phyloP scores from a whole-genome alignment of 2,329 filamentous ascomycete species.

The Shiraia sp. region DNA sequence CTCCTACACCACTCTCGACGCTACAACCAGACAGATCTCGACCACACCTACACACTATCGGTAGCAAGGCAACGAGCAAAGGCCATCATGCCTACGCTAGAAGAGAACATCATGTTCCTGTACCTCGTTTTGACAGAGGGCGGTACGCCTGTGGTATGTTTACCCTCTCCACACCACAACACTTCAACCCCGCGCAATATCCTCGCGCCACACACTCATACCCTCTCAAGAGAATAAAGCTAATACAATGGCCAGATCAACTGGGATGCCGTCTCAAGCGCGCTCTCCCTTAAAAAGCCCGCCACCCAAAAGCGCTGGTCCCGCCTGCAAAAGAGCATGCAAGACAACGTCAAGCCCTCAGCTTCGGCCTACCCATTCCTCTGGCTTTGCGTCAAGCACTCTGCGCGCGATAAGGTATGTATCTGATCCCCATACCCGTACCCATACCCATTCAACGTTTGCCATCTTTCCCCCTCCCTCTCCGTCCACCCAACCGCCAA shows the following conservation, averaged over 20 bases:
- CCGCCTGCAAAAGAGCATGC: conserved; percentile 34
- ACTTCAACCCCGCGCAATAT: too few species aligned
- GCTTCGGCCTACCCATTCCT: conserved; percentile 25
- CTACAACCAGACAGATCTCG: not conserved
- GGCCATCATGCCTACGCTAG: conserved; percentile 30
- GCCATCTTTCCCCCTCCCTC: too few species aligned
- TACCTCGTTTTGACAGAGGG: conserved; percentile 34
- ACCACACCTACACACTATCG: not conserved
- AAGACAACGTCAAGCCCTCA: conserved; percentile 18
- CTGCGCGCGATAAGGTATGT: conserved; percentile 24
- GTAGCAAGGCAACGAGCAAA: conserved; percentile 1
- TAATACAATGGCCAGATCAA: too few species aligned
- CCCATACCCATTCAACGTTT: too few species aligned
- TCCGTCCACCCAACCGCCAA: too few species aligned
- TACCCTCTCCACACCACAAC: too few species aligned
- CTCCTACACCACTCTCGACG: conserved; percentile 1
- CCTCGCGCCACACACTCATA: too few species aligned
- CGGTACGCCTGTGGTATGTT: too few species aligned
- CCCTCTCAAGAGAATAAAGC: too few species aligned
- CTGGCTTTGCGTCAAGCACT: conserved; percentile 37
- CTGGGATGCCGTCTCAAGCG: conserved; percentile 27
- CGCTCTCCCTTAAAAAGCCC: conserved; percentile 28
- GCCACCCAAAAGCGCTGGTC: conserved; percentile 39
- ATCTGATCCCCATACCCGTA: not conserved
- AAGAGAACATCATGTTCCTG: conserved; percentile 36